Evolutionary conservation across 805 yeast genomes (phyloP).

Genomic region (Kuraishia capsulata): DNA sequence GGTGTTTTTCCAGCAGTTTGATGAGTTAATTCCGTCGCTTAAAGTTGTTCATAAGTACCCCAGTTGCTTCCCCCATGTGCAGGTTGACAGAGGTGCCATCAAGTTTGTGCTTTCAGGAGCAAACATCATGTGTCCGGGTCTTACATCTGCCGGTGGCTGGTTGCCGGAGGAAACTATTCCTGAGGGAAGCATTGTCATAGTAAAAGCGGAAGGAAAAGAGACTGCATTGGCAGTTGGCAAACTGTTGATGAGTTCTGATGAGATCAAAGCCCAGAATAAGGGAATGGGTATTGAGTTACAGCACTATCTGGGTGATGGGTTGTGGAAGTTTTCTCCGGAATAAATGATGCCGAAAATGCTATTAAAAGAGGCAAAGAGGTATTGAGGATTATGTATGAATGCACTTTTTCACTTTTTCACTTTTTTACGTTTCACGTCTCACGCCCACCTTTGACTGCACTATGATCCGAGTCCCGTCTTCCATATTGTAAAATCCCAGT

Average conservation of each 20-base stretch:
- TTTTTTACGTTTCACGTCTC: no score
- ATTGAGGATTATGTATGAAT: no score
- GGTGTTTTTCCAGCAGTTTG: constrained; percentile 72
- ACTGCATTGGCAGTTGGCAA: constrained; percentile 87
- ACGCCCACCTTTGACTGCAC: not conserved
- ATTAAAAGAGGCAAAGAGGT: no score
- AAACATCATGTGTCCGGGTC: constrained; percentile 94
- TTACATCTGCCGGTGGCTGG: constrained; percentile 77
- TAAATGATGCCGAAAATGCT: constrained; percentile 11
- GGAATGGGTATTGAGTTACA: constrained; percentile 84
- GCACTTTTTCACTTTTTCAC: not conserved
- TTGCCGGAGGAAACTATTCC: constrained; percentile 68
- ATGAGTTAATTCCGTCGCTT: constrained; percentile 69
- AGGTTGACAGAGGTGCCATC: constrained; percentile 94
- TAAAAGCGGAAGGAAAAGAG: constrained; percentile 91
- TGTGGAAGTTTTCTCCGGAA: constrained; percentile 58
- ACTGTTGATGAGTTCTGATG: constrained; percentile 80
- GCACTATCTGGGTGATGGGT: constrained; percentile 83
- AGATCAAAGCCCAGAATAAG: constrained; percentile 72
- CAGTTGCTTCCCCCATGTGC: constrained; percentile 71
- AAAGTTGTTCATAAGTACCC: constrained; percentile 77
- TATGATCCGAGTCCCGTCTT: not conserved
- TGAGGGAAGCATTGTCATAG: constrained; percentile 63
- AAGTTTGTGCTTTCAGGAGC: constrained; percentile 95
- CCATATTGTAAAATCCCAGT: not conserved